Conservation (phyloP, 1,139 yeast species). For the Blastobotrys capitulatus region DNA sequence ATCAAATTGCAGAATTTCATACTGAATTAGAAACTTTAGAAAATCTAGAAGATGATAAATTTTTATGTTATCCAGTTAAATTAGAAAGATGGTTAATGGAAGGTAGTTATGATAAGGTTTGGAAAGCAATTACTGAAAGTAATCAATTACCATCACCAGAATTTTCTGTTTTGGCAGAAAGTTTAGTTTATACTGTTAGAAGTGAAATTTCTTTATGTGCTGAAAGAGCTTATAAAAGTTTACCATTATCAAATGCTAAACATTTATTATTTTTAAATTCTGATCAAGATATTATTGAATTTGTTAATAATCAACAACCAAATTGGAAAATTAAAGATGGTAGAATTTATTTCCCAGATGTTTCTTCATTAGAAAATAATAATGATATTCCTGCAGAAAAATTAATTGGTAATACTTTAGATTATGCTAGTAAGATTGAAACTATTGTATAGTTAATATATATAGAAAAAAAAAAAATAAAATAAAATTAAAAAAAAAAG, state of each 20-base stretch:
- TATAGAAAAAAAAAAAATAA: not conserved
- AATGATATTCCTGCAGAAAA: conserved; percentile 32
- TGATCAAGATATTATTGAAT: conserved; percentile 56
- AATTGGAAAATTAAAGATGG: conserved; percentile 64
- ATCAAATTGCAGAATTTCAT: conserved; percentile 83
- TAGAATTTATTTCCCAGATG: conserved; percentile 49
- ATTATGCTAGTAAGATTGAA: conserved; percentile 82
- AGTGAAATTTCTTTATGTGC: conserved; percentile 84
- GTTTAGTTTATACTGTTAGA: conserved; percentile 71
- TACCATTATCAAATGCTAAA: conserved; percentile 81
- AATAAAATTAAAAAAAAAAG: too few relatives aligned
- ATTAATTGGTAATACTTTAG: conserved; percentile 59
- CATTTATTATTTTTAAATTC: conserved; percentile 71
- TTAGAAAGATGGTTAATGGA: conserved; percentile 94
- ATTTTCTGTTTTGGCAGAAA: conserved; percentile 38
- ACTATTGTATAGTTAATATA: conserved; percentile 53
- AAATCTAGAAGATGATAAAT: conserved; percentile 54
- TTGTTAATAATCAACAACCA: conserved; percentile 47
- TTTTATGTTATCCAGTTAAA: conserved; percentile 74
- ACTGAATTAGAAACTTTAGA: conserved; percentile 75
- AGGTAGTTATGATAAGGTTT: conserved; percentile 90
- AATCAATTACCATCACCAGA: conserved; percentile 46
- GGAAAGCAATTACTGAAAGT: conserved; percentile 58
- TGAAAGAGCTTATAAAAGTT: conserved; percentile 66
- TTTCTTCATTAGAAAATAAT: conserved; percentile 16